Percentiles rank a stretch among this genome's conserved stretches.
phyloP scores from a whole-genome alignment of 2,329 filamentous ascomycete genomes.

The Lecanicillium sp. region DNA sequence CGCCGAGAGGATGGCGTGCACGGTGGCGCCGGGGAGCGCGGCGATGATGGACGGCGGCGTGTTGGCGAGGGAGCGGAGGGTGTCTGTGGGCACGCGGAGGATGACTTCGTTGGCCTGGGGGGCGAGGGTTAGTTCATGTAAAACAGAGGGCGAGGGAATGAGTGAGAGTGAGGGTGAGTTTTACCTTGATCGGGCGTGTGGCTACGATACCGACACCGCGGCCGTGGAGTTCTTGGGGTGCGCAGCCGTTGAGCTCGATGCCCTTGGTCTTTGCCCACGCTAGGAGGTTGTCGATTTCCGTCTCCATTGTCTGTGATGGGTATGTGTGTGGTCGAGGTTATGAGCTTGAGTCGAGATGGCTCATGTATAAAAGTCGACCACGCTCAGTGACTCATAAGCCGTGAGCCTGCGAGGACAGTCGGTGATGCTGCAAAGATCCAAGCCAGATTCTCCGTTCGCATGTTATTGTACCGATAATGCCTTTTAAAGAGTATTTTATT shows the following conservation, averaged over 20 bases:
- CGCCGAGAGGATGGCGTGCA: conserved; percentile 69
- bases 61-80: conserved; percentile 59
- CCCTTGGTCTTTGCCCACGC: conserved; percentile 62
- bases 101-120: conserved; percentile 44
- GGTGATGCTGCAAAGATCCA: too few relatives aligned
- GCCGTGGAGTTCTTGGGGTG: conserved; percentile 60
- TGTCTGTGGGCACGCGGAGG: conserved; percentile 56
- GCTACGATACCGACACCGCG: conserved; percentile 76
- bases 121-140: not conserved
- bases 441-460: too few relatives aligned
- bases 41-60: conserved; percentile 48
- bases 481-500: too few relatives aligned
- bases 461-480: too few relatives aligned
- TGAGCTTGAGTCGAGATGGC: too few relatives aligned
- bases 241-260: conserved; percentile 61
- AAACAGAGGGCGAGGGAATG: not conserved
- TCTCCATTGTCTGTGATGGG: conserved; percentile 3
- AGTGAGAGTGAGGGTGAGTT: conserved; percentile 6
- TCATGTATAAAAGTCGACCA: not conserved
- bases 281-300: conserved; percentile 47
- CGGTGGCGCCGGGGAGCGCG: conserved; percentile 46
- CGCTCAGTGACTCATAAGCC: conserved; percentile 5
- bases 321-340: not conserved
- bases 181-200: conserved; percentile 58
- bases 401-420: too few relatives aligned